Conservation (phyloP, 2,329 filamentous ascomycete species). For the Aspergillus phoenicis region DNA sequence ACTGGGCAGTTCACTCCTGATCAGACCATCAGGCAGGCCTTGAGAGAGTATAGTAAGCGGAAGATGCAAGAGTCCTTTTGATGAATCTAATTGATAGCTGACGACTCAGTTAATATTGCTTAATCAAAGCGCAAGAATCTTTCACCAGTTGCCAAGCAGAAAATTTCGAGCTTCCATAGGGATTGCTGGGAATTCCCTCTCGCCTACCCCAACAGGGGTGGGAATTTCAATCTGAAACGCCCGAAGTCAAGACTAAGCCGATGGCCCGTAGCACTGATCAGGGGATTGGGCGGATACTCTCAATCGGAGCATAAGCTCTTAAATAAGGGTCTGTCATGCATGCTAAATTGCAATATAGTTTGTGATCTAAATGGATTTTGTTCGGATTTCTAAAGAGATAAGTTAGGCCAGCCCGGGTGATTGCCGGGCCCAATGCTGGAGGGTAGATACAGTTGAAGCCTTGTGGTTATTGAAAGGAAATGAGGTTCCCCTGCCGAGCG, state of each 20-base stretch:
- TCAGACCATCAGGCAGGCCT: background rate
- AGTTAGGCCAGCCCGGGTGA: background rate
- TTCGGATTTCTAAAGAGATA: background rate
- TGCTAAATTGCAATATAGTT: background rate
- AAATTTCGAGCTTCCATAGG: background rate
- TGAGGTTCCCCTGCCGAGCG: too few species aligned
- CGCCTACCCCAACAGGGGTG: background rate
- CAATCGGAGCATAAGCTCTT: background rate
- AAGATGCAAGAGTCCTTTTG: background rate
- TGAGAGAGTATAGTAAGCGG: background rate
- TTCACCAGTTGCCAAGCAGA: background rate
- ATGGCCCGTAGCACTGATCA: conserved; percentile 1
- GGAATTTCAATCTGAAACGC: conserved; percentile 3
- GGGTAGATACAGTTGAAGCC: background rate
- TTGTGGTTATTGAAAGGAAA: background rate
- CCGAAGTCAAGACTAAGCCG: background rate
- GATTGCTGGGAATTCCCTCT: background rate
- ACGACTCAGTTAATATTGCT: background rate
- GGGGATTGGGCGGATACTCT: background rate
- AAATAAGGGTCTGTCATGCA: background rate
- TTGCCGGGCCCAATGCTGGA: background rate
- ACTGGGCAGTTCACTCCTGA: background rate
- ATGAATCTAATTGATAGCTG: background rate
- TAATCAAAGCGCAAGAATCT: background rate
- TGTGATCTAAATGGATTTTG: background rate